Conservation (phyloP, 305 asterid genomes). For the Salvia sclarea region DNA sequence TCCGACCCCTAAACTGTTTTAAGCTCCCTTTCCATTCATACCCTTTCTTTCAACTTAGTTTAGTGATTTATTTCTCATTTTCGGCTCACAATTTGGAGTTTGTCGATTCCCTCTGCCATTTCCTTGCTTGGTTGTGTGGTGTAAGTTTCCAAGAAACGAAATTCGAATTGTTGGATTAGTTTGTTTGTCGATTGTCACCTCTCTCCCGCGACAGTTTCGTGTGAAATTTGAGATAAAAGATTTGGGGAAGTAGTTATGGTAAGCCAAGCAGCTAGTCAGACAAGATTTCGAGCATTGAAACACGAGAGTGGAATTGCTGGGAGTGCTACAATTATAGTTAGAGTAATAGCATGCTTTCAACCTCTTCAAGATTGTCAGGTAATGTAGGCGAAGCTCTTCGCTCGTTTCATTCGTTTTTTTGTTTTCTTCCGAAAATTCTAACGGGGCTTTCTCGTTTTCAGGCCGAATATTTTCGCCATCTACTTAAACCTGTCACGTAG, state of each 20-base stretch:
- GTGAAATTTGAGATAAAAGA: conserved; percentile 44
- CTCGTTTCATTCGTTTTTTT: too few relatives aligned
- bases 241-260: conserved; percentile 92
- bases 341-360: conserved; percentile 95
- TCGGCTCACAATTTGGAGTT: background rate
- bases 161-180: conserved; percentile 28
- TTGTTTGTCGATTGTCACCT: too few relatives aligned
- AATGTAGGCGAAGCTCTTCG: conserved; percentile 10
- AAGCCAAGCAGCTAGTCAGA: conserved; percentile 95
- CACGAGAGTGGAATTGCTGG: conserved; percentile 90
- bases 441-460: conserved; percentile 45
- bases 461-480: conserved; percentile 94
- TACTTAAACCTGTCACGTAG: conserved; percentile 98
- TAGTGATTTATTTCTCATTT: background rate
- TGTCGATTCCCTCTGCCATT: background rate
- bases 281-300: conserved; percentile 93
- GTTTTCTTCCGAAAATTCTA: conserved; percentile 18
- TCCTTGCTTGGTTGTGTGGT: background rate
- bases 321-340: conserved; percentile 84
- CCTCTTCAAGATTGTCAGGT: conserved; percentile 99
- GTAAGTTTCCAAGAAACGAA: conserved; percentile 18
- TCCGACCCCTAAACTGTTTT: background rate
- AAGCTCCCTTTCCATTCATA: background rate
- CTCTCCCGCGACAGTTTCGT: conserved; percentile 35
- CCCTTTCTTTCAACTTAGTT: background rate